Base-by-base conservation (phyloP, 495 filamentous ascomycete genomes). In the Penicillium nucicola region DNA sequence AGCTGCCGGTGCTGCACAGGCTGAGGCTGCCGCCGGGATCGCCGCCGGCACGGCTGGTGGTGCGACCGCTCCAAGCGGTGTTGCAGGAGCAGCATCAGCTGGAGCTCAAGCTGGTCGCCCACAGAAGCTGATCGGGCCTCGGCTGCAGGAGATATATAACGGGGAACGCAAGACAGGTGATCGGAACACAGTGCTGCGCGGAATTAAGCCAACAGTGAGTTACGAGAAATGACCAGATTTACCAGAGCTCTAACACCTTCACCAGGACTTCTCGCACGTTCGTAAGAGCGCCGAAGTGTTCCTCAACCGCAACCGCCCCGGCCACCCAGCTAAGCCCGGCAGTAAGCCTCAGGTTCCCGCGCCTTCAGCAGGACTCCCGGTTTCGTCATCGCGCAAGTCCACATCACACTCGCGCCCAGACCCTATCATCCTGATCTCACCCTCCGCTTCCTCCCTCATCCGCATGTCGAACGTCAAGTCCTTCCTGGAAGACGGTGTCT, bases 371-470 rank as follows among this genome's bases (percentile, higher is more conserved):
- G 73, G 71, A 1, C 64, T 76, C 12, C 61, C 71, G 2, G 55
- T 70, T 42, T 50, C 67, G 9, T 63, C 61, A 25, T 68, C 70
- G 17, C 76, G 81, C 58, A 80, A 79, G 48, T 68, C 78, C 46
- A 68, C 80, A 11, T 68, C 78, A 44, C 67, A 68, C 62, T 79
- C 81, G 12, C 84, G 89, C 31, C 82, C 83, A 42, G 91, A 98
- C 63, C 95, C 95, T 17, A 99, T 99, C 70, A 96, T 99, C 72
- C 83, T 99, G 12, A 85, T 99, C 60, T 97, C 95, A 3, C 93
- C 95, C n/a, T 97, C 92, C 23, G 95, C 95, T 28, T 96, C 91
- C 17, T 92, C 92, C 8, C 87, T 97, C 40, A 88, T 99, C n/a
- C 88, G 90, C 68, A 90, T 97, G 86, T 85, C 88, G 18, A 99